A percentile compares a stretch with the other conserved stretches of the same genome.
Evolutionary conservation across 768 basidiomycete species (phyloP).

Genomic region (Kwoniella sp.): DNA sequence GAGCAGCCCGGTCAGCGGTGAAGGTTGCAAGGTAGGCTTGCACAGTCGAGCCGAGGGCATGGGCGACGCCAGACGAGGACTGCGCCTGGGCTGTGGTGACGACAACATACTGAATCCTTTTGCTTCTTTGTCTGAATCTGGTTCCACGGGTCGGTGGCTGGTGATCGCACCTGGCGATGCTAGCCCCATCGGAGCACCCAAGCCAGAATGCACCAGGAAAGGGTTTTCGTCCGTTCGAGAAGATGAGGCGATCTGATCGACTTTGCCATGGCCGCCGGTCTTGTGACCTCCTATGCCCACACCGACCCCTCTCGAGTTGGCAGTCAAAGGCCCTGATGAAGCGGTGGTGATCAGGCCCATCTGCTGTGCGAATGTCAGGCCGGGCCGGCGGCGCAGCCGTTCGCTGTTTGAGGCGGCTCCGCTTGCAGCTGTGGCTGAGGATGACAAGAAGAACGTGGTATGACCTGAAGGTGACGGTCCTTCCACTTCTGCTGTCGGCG

Average conservation of each 20-base stretch:
- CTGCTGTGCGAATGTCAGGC: slow-evolving; percentile 41
- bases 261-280: slow-evolving; percentile 17
- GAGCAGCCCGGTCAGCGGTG: slow-evolving; percentile 6
- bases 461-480: slow-evolving; percentile 31
- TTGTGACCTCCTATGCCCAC: slow-evolving; percentile 38
- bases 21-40: neutral
- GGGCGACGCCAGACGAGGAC: slow-evolving; percentile 7
- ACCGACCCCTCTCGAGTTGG: slow-evolving; percentile 21
- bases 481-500: slow-evolving; percentile 1
- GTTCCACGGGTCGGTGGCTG: slow-evolving; percentile 9
- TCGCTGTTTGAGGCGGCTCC: slow-evolving; percentile 4
- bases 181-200: slow-evolving; percentile 2
- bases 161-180: slow-evolving; percentile 25
- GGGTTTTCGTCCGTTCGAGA: slow-evolving; percentile 18
- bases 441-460: slow-evolving; percentile 40
- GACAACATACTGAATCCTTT: neutral
- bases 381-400: slow-evolving; percentile 29
- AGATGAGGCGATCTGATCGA: slow-evolving; percentile 20
- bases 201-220: slow-evolving; percentile 17
- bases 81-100: neutral
- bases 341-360: slow-evolving; percentile 30
- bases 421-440: slow-evolving; percentile 6
- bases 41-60: neutral
- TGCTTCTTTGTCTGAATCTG: neutral
- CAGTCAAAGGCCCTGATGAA: too few relatives aligned